A percentile compares a stretch with the other conserved stretches of the same genome.
These are phyloP conservation scores for Vachellia collinsii DNA, from an alignment of 306 rosid species.

Conservation along the genomic window DNA sequence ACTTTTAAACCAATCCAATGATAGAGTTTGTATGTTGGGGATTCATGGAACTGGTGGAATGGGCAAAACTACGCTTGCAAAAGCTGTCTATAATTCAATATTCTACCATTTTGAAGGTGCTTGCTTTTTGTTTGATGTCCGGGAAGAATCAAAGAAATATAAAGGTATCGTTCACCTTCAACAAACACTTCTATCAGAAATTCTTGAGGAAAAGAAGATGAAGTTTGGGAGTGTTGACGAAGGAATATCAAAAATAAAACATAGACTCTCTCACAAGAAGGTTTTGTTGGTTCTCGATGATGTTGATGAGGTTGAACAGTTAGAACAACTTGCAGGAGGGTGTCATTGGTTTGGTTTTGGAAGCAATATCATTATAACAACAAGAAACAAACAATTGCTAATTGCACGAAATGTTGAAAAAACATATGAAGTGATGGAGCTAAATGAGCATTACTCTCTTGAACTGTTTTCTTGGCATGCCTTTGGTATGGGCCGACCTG, in stretches of 20 bases:
- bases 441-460: background rate
- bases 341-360: constrained; percentile 7
- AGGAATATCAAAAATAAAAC: background rate
- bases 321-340: background rate
- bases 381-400: background rate
- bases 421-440: background rate
- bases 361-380: background rate
- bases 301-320: background rate
- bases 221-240: background rate
- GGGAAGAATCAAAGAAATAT: no score
- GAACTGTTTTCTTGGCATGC: background rate
- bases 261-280: background rate
- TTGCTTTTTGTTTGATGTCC: no score
- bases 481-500: background rate
- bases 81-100: no score
- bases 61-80: no score
- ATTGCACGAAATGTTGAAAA: background rate
- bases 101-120: no score
- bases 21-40: no score
- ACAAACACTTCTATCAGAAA: background rate
- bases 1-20: no score
- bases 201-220: background rate
- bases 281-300: constrained; percentile 1
- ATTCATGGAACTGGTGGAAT: no score
- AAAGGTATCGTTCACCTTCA: background rate